These are phyloP conservation scores for Aquilaria agallochum DNA, from an alignment of 441 rosid genomes.

Conservation along the genomic window DNA sequence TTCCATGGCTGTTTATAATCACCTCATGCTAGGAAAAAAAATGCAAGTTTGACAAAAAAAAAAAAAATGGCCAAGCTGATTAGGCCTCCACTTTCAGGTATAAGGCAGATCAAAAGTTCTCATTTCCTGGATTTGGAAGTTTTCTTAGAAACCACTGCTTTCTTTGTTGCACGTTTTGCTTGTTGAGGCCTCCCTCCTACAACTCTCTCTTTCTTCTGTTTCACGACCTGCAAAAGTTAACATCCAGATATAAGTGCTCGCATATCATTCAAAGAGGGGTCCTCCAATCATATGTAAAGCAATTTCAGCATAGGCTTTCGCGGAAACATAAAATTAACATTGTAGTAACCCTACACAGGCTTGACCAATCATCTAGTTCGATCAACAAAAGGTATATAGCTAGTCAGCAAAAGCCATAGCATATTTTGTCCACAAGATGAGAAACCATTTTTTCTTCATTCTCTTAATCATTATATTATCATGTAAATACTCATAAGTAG, in stretches of 20 bases:
- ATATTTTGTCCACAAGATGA: too few relatives aligned
- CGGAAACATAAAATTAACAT: too few relatives aligned
- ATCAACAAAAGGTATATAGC: too few relatives aligned
- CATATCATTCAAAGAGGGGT: background rate
- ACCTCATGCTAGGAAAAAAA: background rate
- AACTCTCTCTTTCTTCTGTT: conserved; percentile 52
- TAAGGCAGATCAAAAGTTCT: conserved; percentile 9
- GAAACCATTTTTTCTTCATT: background rate
- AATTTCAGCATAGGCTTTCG: too few relatives aligned
- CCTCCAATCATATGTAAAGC: too few relatives aligned
- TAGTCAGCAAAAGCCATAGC: too few relatives aligned
- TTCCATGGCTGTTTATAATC: conserved; percentile 11
- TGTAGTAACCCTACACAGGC: too few relatives aligned
- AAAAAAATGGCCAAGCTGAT: too few relatives aligned
- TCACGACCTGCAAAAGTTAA: conserved; percentile 35
- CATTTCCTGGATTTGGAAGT: conserved; percentile 49
- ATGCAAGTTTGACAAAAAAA: background rate
- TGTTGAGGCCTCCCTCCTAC: conserved; percentile 56
- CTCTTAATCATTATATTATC: background rate
- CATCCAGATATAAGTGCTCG: conserved; percentile 4
- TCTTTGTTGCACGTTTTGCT: conserved; percentile 55
- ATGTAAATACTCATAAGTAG: background rate
- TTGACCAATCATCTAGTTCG: too few relatives aligned
- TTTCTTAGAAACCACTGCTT: conserved; percentile 43
- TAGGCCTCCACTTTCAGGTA: too few relatives aligned